Base-by-base conservation (phyloP, 1,284 basidiomycete species). In the Mycena sp. region DNA sequence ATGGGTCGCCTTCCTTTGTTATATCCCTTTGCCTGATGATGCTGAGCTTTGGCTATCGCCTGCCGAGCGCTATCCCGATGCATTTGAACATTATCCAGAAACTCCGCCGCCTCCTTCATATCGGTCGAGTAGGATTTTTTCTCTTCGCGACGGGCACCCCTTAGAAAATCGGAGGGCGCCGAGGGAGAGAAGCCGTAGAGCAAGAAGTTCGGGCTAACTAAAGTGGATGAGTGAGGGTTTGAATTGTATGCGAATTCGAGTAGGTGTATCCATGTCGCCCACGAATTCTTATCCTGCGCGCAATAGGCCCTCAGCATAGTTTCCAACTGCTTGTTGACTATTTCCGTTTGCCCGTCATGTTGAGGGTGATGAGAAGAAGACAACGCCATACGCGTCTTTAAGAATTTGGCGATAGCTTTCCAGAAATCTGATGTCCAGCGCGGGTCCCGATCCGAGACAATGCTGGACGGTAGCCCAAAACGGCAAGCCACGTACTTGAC, bases 301-400 rank as follows among this genome's bases (percentile, higher is more conserved):
- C 44, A 50, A 52, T 62, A 71, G 2, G 70, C 65, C 20, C 70
- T 2, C 3, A 71, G 70, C 62, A 65, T 65, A 0, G 41, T 55
- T 25, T 62, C 70, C 13, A 71, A 25, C 2, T 50, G 20, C 16
- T 37, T n/a, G 30, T 71, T 71, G 8, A 67, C 8, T 0, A 77
- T 63, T 75, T 88, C 83, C 0, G 84, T 84, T 62, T 86, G 83
- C 0, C 86, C 84, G 66, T 88, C 82, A 0, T 82, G 80, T 70
- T 87, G 79, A 0, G 84, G 85, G 68, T 86, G 83, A 52, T 80
- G 82, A 0, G 80, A 79, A 0, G 76, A 77, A 4, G 73, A 72
- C 0, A 75, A 52, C 20, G 76, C 62, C 39, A 76, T 61, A 6
- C 72, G 44, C 3, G 78, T 78, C 4, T 74, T 48, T 2, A 80